Conservation (phyloP, 768 basidiomycete species). For the Tulasnella sp. region DNA sequence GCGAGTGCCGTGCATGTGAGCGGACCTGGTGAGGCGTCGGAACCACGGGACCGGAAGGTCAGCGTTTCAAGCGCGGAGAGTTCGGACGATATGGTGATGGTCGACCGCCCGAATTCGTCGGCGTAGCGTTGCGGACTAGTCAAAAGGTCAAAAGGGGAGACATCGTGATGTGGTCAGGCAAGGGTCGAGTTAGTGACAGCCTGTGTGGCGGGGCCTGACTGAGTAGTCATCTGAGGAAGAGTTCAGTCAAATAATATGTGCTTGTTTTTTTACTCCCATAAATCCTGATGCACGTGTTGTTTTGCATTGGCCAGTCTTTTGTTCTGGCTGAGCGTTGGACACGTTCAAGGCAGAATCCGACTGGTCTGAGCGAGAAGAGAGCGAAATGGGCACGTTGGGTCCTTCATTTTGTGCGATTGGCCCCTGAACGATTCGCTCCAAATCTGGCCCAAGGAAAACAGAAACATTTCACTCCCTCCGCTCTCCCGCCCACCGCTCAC, state of each 20-base stretch:
- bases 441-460: not conserved
- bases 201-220: not conserved
- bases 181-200: not conserved
- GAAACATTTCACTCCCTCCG: not conserved
- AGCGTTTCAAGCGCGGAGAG: not conserved
- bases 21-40: not conserved
- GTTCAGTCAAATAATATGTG: not conserved
- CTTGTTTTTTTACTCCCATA: not conserved
- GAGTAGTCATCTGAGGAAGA: not conserved
- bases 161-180: not conserved
- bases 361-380: not conserved
- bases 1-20: not conserved
- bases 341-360: not conserved
- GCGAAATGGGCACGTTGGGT: not conserved
- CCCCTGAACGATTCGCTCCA: not conserved
- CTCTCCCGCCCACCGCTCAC: not conserved
- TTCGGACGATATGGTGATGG: slow-evolving; percentile 12
- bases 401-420: not conserved
- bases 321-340: not conserved
- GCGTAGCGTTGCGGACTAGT: not conserved
- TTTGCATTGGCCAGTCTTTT: not conserved
- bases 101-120: slow-evolving; percentile 7
- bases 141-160: not conserved
- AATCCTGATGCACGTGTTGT: not conserved
- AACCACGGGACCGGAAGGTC: not conserved